Base-by-base conservation (phyloP, 2,329 filamentous ascomycete species). In the Diaporthe ampelina region DNA sequence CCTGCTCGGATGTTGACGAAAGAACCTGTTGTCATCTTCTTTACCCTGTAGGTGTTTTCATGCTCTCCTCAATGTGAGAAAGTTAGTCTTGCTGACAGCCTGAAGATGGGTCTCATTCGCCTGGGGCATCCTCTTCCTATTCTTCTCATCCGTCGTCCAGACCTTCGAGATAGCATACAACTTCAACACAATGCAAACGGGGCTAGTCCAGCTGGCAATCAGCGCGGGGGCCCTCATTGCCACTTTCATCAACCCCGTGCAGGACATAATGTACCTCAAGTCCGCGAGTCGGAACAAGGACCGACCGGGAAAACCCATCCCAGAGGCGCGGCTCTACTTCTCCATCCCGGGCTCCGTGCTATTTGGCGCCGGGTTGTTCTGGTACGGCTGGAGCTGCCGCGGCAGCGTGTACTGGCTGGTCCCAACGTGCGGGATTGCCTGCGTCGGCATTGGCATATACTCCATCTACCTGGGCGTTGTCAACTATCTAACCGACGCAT, bases 101-200 rank as follows among this genome's bases (percentile, higher is more conserved):
- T 83, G 93, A 43, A 65, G 59, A 4, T 94, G 93, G 91, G 89
- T 92, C 0, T 87, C 91, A 0, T 94, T 94, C 81, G 90, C 88
- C 65, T 94, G 92, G 91, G 91, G 90, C 0, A 87, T 94, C 0
- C 85, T 94, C 0, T 94, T 94, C 80, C 86, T 94, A 74, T 84
- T 91, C 86, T 81, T 85, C 54, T 83, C 80, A 77, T 83, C 82
- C 4, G 88, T 94, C 15, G 92, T 92, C 0, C 85, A 94, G 2
- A 89, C 94, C n/a, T 94, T 94, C 81, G 78, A 84, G 29, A 32
- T 5, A 32, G 29, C 29, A 7, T 32, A 32, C 29, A 32, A 32
- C 29, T 32, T 32, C 29, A 32, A 32, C 29, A 32, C 87, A 15
- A 85, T 90, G 54, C 85, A 93, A 78, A 84, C 87, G 5, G 91